Evolutionary conservation across 352 stramenopile genomes (phyloP), one percentile per base, ranked within the genome.

Genomic region (Globisporangium emineosum): DNA sequence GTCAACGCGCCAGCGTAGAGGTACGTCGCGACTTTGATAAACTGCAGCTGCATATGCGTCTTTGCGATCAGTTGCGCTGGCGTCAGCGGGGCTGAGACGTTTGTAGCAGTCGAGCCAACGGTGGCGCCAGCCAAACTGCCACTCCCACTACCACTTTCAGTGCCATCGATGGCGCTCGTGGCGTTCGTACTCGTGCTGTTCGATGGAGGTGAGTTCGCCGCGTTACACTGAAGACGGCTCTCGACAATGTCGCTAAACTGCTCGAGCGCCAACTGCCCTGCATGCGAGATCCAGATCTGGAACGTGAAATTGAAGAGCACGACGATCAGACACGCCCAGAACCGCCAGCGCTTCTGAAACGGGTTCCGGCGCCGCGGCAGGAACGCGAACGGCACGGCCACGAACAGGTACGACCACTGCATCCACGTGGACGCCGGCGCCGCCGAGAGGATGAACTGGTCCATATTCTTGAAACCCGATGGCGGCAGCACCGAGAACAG

Each of bases 291-390:
- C 85, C 83, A 94, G 62, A 89, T 57, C 62, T 94, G 83, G 66
- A 92, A 92, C 61, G 74, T 71, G 42, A 88, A 69, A 64, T 90
- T 89, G 67, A 88, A 92, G 13, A 90, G 66, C 42, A 94, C 86
- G 60, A 94, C 80, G 60, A 92, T 82, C 47, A 83, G 62, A 56
- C 85, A 91, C 3, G 88, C 75, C 83, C 83, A 92, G 37, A 78
- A 76, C 19, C 85, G 81, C 83, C 83, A 94, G 59, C 78, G 75
- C 37, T 75, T 80, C 70, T 93, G 84, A 62, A 89, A 91, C 59
- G 81, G 83, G 64, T 92, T 94, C 17, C 66, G 64, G 42, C 79
- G 73, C 40, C 71, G 78, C 9, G 85, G 84, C 29, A 96, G 58
- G n/a, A 72, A 67, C 54, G 83, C 85, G 57, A 96, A 96, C 21